Percentiles rank a stretch among this genome's conserved stretches.
Conservation (phyloP, 352 stramenopile genomes). For the Aphanomyces cochlioides region DNA sequence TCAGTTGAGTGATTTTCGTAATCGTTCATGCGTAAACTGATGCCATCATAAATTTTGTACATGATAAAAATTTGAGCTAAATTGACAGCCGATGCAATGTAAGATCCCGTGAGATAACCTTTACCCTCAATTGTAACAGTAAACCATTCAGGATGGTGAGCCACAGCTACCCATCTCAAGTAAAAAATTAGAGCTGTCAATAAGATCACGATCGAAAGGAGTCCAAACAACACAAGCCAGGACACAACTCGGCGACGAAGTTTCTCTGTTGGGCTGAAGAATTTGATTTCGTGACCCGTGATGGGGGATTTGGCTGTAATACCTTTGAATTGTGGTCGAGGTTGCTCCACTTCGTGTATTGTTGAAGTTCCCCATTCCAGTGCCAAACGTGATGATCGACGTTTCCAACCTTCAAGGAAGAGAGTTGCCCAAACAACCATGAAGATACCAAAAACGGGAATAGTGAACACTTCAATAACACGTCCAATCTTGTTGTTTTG, state of each 20-base stretch:
- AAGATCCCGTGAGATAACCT: constrained; percentile 38
- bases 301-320: constrained; percentile 73
- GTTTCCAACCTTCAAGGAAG: constrained; percentile 89
- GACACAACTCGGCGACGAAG: constrained; percentile 70
- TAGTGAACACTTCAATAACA: constrained; percentile 69
- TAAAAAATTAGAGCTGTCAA: constrained; percentile 76
- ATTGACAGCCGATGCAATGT: constrained; percentile 67
- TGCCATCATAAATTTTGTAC: constrained; percentile 88
- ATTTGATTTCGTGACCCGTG: constrained; percentile 61
- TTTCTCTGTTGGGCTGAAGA: constrained; percentile 60
- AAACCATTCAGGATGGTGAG: constrained; percentile 56
- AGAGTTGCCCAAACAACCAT: constrained; percentile 88
- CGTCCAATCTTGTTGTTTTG: constrained; percentile 39
- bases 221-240: constrained; percentile 71
- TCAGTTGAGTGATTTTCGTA: constrained; percentile 93
- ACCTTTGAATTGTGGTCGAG: constrained; percentile 72
- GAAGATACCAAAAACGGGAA: constrained; percentile 74
- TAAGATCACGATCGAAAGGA: constrained; percentile 71
- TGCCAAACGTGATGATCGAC: constrained; percentile 67
- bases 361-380: constrained; percentile 81
- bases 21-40: constrained; percentile 86
- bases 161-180: constrained; percentile 66
- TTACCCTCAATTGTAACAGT: constrained; percentile 56
- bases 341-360: constrained; percentile 59
- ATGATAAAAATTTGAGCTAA: constrained; percentile 84